Evolutionary conservation across 768 basidiomycete genomes (phyloP), one percentile per base, ranked within the genome.

Genomic region (Baorangia bicolor): DNA sequence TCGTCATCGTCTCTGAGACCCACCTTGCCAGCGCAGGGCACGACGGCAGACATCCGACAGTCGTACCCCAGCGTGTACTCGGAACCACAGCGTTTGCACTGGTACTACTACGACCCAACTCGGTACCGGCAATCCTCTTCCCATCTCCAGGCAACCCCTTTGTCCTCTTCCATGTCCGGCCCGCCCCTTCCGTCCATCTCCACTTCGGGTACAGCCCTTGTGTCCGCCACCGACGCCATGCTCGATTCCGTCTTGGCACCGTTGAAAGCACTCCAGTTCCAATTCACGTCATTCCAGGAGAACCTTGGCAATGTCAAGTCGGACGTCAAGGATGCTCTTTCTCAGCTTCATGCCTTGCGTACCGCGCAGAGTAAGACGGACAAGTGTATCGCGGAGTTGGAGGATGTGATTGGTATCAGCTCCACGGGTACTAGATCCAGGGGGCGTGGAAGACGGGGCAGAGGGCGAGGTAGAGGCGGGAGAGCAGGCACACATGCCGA

Each of bases 311-410:
- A 1, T 7, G 30, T 69, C 53, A 33, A 43, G 33, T 49, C 44
- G 0, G 62, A 66, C 39, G 30, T 69, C 46, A 51, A 43, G 41
- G 60, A 57, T 42, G 49, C 45, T 13, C 58, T 70, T 7, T 13
- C 34, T 5, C 59, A 64, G 42, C 60, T 69, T 16, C 55, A 47
- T 16, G n/a, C 55, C 20, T 7, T 69, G 4, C 47, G 57, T 33
- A 57, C 49, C 12, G 39, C 56, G 0, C 69, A 68, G 48, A 53
- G 20, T 30, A 55, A 39, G 46, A 52, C 64, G 0, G 49, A 42
- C 35, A 39, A 23, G 6, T 25, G 49, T 14, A 23, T 68, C 37
- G 45, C 55, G 0, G 53, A 41, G 5, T 25, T 70, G 38, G 60
- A 68, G 40, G 21, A 9, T 18, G 50, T 50, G 2, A 42, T 70